Evolutionary conservation across 495 filamentous ascomycete genomes (phyloP).

Genomic region (Podospora comata): DNA sequence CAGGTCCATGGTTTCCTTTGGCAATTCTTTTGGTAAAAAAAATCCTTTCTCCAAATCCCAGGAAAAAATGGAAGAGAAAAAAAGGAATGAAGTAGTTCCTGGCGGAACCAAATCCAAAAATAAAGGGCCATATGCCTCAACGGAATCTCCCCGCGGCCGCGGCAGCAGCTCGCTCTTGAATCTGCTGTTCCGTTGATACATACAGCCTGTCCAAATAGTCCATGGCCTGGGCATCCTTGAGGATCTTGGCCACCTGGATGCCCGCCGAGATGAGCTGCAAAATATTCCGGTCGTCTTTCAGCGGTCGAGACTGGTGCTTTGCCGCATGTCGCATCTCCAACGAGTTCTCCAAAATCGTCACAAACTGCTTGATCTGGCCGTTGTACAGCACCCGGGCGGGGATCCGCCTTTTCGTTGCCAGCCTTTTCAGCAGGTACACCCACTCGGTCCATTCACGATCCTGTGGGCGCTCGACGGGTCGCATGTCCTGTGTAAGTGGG

Average conservation of each 20-base stretch:
- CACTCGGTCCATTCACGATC: conserved; percentile 91
- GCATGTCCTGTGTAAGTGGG: conserved; percentile 73
- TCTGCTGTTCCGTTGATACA: conserved; percentile 66
- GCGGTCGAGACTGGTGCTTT: conserved; percentile 74
- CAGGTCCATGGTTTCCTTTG: not conserved
- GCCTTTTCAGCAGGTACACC: conserved; percentile 81
- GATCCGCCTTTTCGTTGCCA: conserved; percentile 81
- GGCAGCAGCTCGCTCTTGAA: conserved; percentile 58
- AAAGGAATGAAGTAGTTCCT: not conserved
- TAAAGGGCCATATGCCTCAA: conserved; percentile 13
- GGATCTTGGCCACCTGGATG: conserved; percentile 80
- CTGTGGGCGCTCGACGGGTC: conserved; percentile 70
- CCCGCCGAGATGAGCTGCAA: conserved; percentile 82
- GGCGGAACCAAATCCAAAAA: not conserved
- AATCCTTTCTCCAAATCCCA: not conserved
- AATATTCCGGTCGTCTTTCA: conserved; percentile 88
- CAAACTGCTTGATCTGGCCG: conserved; percentile 84
- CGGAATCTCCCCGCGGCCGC: conserved; percentile 45
- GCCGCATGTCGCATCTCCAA: conserved; percentile 77
- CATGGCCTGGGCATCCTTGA: conserved; percentile 80
- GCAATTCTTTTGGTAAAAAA: not conserved
- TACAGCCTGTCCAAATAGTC: conserved; percentile 69
- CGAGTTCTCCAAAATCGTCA: conserved; percentile 78
- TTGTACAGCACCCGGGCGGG: conserved; percentile 80
- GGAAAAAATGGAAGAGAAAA: not conserved